These are phyloP conservation scores for Termitomyces titanicus DNA, from an alignment of 768 basidiomycete species.

Conservation along the genomic window DNA sequence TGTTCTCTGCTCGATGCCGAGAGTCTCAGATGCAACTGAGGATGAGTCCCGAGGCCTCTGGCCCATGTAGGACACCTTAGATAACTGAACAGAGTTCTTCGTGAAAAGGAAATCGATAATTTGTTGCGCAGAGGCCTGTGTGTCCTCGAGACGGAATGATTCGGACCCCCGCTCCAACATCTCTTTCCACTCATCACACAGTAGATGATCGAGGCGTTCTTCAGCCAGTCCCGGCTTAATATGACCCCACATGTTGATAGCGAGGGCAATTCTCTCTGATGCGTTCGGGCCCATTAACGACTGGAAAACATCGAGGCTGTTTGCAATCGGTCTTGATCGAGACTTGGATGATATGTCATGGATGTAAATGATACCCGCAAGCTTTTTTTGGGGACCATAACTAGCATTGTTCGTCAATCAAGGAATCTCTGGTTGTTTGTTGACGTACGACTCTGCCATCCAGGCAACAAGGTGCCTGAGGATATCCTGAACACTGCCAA, in stretches of 20 bases:
- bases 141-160: neutral
- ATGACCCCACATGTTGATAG: neutral
- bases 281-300: neutral
- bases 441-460: neutral
- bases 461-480: neutral
- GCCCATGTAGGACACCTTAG: too few relatives aligned
- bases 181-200: neutral
- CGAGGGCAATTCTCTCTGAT: neutral
- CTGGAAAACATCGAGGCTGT: neutral
- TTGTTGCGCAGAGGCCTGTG: neutral
- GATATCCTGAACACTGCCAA: neutral
- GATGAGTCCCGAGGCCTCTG: too few relatives aligned
- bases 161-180: neutral
- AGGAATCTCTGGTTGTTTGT: neutral
- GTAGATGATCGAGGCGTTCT: neutral
- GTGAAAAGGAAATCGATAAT: neutral
- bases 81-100: too few relatives aligned
- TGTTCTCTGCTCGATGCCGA: too few relatives aligned
- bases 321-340: neutral
- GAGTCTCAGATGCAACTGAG: too few relatives aligned
- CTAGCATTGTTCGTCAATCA: neutral
- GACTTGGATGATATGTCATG: neutral
- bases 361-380: neutral
- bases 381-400: neutral
- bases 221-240: neutral